Evolutionary conservation across 352 stramenopile genomes (phyloP), one percentile per base, ranked within the genome.

Genomic region (Globisporangium recalcitrans): DNA sequence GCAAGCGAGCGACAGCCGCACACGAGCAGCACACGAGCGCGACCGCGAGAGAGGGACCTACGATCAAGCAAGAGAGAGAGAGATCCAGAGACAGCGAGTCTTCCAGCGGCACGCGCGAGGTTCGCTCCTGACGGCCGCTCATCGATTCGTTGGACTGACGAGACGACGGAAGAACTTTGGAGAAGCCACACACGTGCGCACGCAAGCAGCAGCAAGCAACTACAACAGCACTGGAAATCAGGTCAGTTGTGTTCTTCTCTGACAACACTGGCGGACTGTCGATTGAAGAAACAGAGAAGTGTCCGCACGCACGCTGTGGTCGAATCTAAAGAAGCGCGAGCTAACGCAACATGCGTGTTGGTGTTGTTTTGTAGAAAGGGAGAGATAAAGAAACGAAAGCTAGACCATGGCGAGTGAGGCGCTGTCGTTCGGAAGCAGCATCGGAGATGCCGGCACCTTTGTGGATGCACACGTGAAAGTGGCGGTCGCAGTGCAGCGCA

Each of bases 351-450:
- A n/a, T 38, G 9, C 6, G n/a, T 34, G 22, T 27, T 21, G 32
- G 2, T 19, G 13, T 3, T 32, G 42, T 26, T 44, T 56, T 57
- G 29, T 57, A 44, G 29, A 56, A 56, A 42, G 29, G 51, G 49
- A 26, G 14, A n/a, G n/a, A n/a, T n/a, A n/a, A n/a, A 46, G 32
- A 57, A 57, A 21, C 49, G 34, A 19, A 38, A 56, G 51, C 51
- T 14, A 56, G 3, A 40, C 19, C n/a, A 57, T 57, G 51, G 51
- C 31, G 10, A 57, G 29, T 22, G 51, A 21, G 19, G 26, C 51
- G n/a, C 29, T 44, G n/a, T 38, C 51, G n/a, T 57, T 42, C 11
- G 51, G 29, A 57, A 57, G 51, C 29, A 57, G 29, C 29, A 51
- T 24, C 44, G 21, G 21, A 24, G 9, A 27, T 51, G 44, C 16